These are phyloP conservation scores for Pythium insidiosum DNA, from an alignment of 352 stramenopile genomes.

Conservation along the genomic window DNA sequence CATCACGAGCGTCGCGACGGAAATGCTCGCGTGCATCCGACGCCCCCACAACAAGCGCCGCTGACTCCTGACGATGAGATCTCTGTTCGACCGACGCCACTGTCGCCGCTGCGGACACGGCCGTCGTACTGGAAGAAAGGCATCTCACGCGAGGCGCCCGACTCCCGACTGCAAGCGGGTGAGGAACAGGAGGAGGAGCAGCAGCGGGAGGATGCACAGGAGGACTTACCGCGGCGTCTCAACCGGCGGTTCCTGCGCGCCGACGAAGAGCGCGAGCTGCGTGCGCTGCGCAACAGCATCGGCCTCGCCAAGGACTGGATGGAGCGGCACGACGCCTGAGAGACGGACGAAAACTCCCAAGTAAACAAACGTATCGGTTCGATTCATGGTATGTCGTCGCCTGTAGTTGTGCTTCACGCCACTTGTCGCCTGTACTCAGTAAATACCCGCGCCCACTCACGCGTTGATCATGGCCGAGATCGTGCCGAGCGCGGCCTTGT, in stretches of 20 bases:
- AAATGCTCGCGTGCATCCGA: background rate
- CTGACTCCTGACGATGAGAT: background rate
- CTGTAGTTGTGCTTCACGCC: constrained; percentile 5
- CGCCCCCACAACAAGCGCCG: too few relatives aligned
- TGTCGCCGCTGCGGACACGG: constrained; percentile 38
- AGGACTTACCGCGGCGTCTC: too few relatives aligned
- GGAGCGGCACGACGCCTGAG: constrained; percentile 11
- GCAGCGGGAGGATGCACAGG: too few relatives aligned
- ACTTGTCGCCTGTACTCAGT: background rate
- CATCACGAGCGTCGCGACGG: background rate
- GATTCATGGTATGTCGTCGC: too few relatives aligned
- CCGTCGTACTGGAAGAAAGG: constrained; percentile 45
- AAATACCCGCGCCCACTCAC: too few relatives aligned
- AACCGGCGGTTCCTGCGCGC: constrained; percentile 41
- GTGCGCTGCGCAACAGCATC: constrained; percentile 40
- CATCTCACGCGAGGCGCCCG: constrained; percentile 32
- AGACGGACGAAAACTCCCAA: too few relatives aligned
- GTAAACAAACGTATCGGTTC: too few relatives aligned
- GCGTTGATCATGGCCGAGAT: constrained; percentile 80
- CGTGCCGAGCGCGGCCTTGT: constrained; percentile 70
- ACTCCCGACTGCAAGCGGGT: too few relatives aligned
- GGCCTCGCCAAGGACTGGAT: constrained; percentile 68
- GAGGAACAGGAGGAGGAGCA: too few relatives aligned
- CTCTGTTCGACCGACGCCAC: constrained; percentile 16
- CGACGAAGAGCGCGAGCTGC: constrained; percentile 50